A percentile compares a stretch with the other conserved stretches of the same genome.
These are phyloP conservation scores for Penicillium sp. DNA, from an alignment of 2,329 filamentous ascomycete species.

Conservation along the genomic window DNA sequence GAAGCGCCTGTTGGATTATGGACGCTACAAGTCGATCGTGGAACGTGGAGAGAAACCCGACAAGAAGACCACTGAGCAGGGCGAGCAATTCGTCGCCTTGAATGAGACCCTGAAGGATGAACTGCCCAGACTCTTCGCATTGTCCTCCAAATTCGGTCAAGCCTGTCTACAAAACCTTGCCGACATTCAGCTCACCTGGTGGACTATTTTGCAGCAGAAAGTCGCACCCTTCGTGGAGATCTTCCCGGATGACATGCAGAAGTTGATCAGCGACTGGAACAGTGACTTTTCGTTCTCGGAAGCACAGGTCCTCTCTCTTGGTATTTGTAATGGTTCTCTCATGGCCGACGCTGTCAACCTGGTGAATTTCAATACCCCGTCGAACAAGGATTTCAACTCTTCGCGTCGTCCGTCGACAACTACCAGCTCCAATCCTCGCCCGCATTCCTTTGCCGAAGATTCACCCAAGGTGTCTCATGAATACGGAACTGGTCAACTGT, in stretches of 20 bases:
- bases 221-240: slow-evolving; percentile 71
- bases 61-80: slow-evolving; percentile 76
- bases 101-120: slow-evolving; percentile 94
- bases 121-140: slow-evolving; percentile 74
- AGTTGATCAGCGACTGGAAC: slow-evolving; percentile 75
- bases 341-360: slow-evolving; percentile 59
- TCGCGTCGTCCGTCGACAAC: slow-evolving; percentile 51
- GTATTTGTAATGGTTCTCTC: slow-evolving; percentile 72
- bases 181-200: slow-evolving; percentile 81
- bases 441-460: slow-evolving; percentile 62
- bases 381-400: slow-evolving; percentile 38
- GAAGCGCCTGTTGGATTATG: slow-evolving; percentile 87
- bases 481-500: slow-evolving; percentile 65
- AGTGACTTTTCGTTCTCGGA: slow-evolving; percentile 76
- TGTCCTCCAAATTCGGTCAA: slow-evolving; percentile 81
- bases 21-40: slow-evolving; percentile 73
- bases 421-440: slow-evolving; percentile 55
- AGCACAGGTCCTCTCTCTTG: slow-evolving; percentile 66
- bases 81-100: slow-evolving; percentile 84
- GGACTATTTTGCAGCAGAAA: slow-evolving; percentile 77
- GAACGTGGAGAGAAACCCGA: slow-evolving; percentile 82
- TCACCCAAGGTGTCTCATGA: slow-evolving; percentile 65
- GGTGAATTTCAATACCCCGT: slow-evolving; percentile 59
- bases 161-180: slow-evolving; percentile 81
- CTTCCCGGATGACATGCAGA: slow-evolving; percentile 63